A percentile compares a stretch with the other conserved stretches of the same genome.
Evolutionary conservation across 2,329 filamentous ascomycete genomes (phyloP).

Genomic region (Ascochyta lentis): DNA sequence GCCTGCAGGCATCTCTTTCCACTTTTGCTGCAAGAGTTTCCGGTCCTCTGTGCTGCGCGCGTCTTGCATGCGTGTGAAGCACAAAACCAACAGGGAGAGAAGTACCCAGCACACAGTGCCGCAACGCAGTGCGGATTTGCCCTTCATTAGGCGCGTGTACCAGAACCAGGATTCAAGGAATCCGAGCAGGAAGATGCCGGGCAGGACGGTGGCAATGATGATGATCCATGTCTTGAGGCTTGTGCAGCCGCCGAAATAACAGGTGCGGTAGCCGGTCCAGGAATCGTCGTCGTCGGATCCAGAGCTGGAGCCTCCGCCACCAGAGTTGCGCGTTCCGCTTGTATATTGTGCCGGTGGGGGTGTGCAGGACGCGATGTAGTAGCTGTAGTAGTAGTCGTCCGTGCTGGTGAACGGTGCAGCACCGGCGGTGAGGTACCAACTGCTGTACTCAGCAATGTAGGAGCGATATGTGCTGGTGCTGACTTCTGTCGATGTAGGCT

Average conservation of each 20-base stretch:
- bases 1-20: constrained; percentile 36
- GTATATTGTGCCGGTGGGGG: constrained; percentile 22
- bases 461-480: constrained; percentile 14
- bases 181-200: constrained; percentile 40
- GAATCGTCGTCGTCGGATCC: constrained; percentile 4
- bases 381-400: constrained; percentile 30
- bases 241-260: constrained; percentile 20
- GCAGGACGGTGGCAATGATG: constrained; percentile 35
- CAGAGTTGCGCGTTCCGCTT: constrained; percentile 13
- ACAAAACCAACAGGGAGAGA: constrained; percentile 39
- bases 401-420: constrained; percentile 35
- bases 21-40: constrained; percentile 37
- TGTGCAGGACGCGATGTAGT: constrained; percentile 36
- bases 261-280: constrained; percentile 14
- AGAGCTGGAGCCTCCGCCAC: constrained; percentile 5
- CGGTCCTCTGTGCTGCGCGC: constrained; percentile 40
- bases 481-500: constrained; percentile 29
- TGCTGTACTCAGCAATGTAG: constrained; percentile 25
- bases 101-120: constrained; percentile 43
- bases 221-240: constrained; percentile 36
- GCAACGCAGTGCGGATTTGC: constrained; percentile 37
- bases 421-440: constrained; percentile 34
- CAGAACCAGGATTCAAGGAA: constrained; percentile 44
- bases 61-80: constrained; percentile 43
- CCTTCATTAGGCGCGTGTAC: constrained; percentile 46